These are phyloP conservation scores for Echium plantagineum DNA, from an alignment of 257 asterid species.

Conservation along the genomic window DNA sequence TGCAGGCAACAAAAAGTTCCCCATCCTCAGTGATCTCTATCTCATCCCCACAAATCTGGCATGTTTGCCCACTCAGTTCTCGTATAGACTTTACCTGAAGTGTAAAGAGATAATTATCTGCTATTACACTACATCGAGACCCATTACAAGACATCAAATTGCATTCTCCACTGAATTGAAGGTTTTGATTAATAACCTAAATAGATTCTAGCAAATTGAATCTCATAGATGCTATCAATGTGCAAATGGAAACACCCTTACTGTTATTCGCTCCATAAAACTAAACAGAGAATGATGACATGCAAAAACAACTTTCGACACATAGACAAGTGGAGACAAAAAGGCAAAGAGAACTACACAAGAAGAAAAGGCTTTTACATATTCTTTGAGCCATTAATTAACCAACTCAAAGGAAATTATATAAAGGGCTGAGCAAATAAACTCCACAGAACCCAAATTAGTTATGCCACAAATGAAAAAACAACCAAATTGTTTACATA, in stretches of 20 bases:
- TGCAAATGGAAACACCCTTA: neutral
- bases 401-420: no score
- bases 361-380: no score
- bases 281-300: neutral
- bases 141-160: neutral
- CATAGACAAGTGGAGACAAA: no score
- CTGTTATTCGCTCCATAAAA: neutral
- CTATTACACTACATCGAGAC: neutral
- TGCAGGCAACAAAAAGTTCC: slow-evolving; percentile 86
- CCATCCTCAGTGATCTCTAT: slow-evolving; percentile 52
- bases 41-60: slow-evolving; percentile 73
- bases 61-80: slow-evolving; percentile 58
- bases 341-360: no score
- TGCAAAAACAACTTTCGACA: no score
- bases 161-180: neutral
- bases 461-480: neutral
- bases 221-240: neutral
- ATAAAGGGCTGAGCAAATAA: neutral
- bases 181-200: neutral
- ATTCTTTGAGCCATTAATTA: no score
- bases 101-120: neutral
- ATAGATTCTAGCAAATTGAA: no score
- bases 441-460: slow-evolving; percentile 5
- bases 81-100: slow-evolving; percentile 56
- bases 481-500: neutral